Conservation (phyloP, 2,329 filamentous ascomycete species). For the Neopestalotiopsis sp. region DNA sequence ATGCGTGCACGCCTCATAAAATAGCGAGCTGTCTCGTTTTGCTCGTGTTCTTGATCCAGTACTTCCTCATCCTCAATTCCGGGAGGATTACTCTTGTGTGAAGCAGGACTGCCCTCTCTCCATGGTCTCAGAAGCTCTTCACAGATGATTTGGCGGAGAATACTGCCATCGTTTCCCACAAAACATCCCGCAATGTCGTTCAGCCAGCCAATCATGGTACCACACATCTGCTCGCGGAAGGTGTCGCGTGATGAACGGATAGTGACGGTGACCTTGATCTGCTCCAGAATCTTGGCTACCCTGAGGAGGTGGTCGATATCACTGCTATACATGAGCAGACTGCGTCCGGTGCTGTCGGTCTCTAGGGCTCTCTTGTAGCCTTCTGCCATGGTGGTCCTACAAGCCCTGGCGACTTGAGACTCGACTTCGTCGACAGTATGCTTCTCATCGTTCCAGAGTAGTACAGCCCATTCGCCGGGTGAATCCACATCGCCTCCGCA, state of each 20-base stretch:
- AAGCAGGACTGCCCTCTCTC: constrained; percentile 83
- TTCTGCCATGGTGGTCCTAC: constrained; percentile 71
- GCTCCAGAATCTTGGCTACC: constrained; percentile 86
- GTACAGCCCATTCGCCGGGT: constrained; percentile 78
- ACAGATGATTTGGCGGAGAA: constrained; percentile 83
- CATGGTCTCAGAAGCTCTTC: constrained; percentile 90
- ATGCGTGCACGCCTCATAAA: constrained; percentile 43
- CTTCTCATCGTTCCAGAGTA: constrained; percentile 99
- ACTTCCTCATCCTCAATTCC: constrained; percentile 83
- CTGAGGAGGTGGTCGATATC: constrained; percentile 75
- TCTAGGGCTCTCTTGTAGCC: constrained; percentile 81
- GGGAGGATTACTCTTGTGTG: constrained; percentile 75
- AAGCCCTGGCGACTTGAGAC: constrained; percentile 89
- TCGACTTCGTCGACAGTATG: constrained; percentile 92
- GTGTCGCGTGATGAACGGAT: constrained; percentile 93
- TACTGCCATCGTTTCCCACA: constrained; percentile 77
- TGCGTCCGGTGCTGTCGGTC: constrained; percentile 86
- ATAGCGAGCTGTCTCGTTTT: constrained; percentile 33
- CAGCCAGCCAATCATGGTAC: constrained; percentile 96
- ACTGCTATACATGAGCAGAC: constrained; percentile 76
- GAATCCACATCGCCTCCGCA: constrained; percentile 71
- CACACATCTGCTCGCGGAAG: constrained; percentile 97
- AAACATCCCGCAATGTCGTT: constrained; percentile 89
- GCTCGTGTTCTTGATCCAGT: constrained; percentile 53
- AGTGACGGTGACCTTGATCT: constrained; percentile 95